Conservation (phyloP, 768 basidiomycete genomes). For the Amanita fuliginea region DNA sequence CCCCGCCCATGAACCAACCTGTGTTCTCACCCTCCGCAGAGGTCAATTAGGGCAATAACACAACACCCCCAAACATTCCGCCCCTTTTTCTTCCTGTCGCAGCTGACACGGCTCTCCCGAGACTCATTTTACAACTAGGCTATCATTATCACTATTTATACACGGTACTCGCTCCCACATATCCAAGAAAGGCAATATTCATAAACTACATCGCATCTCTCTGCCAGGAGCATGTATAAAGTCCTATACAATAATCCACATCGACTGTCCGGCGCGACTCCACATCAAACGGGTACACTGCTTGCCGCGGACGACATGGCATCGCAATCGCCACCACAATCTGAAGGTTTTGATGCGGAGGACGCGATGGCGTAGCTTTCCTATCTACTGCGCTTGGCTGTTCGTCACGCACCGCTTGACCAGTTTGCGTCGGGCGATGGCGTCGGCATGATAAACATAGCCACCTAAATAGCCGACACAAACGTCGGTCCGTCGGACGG, state of each 20-base stretch:
- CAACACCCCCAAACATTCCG: background rate
- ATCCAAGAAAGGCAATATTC: background rate
- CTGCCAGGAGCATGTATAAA: slow-evolving; percentile 23
- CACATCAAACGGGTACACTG: slow-evolving; percentile 3
- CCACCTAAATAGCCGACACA: background rate
- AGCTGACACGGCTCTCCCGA: too few species aligned
- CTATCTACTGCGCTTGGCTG: slow-evolving; percentile 2
- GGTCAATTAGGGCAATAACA: background rate
- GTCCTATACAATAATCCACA: slow-evolving; percentile 22
- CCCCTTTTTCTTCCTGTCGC: background rate
- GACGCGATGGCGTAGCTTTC: slow-evolving; percentile 5
- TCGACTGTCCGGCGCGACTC: slow-evolving; percentile 6
- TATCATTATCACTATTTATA: background rate
- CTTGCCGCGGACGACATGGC: slow-evolving; percentile 19
- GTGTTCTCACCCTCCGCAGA: slow-evolving; percentile 33
- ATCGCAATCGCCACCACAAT: slow-evolving; percentile 31
- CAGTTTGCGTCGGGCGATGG: background rate
- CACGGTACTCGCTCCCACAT: background rate
- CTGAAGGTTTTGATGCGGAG: slow-evolving; percentile 15
- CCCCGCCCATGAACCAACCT: slow-evolving; percentile 23
- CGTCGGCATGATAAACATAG: background rate
- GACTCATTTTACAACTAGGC: too few species aligned
- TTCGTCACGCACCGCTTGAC: background rate
- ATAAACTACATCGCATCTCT: slow-evolving; percentile 8
- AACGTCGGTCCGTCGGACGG: background rate